Percentiles rank a stretch among this genome's conserved stretches.
Evolutionary conservation across 345 rosid genomes (phyloP).

Genomic region (Citrus australasica): DNA sequence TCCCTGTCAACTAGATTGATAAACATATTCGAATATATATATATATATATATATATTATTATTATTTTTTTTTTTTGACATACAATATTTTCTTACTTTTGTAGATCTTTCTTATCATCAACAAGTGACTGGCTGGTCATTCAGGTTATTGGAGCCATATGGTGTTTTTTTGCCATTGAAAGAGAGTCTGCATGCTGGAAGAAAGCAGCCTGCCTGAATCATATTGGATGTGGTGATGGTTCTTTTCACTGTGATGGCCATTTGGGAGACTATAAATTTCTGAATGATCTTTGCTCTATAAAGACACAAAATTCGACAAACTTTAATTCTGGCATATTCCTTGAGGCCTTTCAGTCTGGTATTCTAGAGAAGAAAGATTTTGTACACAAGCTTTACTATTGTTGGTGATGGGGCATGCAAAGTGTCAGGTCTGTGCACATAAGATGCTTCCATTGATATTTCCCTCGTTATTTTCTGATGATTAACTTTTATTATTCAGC

Average conservation of each 20-base stretch:
- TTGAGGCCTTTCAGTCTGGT: background rate
- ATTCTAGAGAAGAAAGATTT: background rate
- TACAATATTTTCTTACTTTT: background rate
- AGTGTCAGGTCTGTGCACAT: background rate
- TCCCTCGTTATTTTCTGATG: too few relatives aligned
- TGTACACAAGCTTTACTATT: background rate
- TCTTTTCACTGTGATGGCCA: background rate
- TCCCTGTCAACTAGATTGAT: too few relatives aligned
- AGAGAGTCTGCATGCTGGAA: background rate
- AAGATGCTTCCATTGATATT: background rate
- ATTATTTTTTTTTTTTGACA: too few relatives aligned
- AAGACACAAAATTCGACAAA: background rate
- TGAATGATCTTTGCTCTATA: background rate
- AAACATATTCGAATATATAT: too few relatives aligned
- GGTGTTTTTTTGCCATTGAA: background rate
- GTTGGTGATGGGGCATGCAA: background rate
- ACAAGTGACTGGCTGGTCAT: background rate
- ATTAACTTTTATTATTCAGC: background rate
- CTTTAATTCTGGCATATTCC: background rate
- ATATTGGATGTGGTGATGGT: background rate
- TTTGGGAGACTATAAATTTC: background rate
- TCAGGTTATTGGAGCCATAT: background rate
- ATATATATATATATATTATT: too few relatives aligned
- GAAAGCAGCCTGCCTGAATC: background rate
- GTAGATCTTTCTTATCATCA: background rate